Base-by-base conservation (phyloP, 2,329 filamentous ascomycete species). In the Ramularia endophylla region DNA sequence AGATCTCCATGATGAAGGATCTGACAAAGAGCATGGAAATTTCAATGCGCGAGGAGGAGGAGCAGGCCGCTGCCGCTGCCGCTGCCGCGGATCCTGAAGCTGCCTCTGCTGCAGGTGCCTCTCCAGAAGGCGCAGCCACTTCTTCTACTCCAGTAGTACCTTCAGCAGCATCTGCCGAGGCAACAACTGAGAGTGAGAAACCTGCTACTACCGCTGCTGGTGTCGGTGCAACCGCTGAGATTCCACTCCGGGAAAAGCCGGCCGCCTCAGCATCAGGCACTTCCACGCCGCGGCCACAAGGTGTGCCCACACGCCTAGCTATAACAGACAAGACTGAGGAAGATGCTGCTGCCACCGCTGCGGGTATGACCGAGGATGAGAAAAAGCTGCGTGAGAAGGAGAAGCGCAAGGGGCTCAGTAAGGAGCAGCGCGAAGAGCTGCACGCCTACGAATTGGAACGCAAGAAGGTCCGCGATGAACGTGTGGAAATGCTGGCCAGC, bases 11-110 rank as follows among this genome's bases (percentile, higher is more conserved):
- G 43, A 95, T 98, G 86, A 97, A 95, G 71, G 92, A 98, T 60
- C 75, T 98, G 40, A 97, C 90, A 13, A 87, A 88, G 59, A 95
- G 89, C 32, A 97, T 98, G 90, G 92, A 98, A 59, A 97, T 98
- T 53, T 89, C 87, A 15, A 90, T 88, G 81, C 75, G 85, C 41
- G 81, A 81, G 47, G 79, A 80, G 64, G 86, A 87, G 56, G 83
- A 85, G 53, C 68, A 70, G 2, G 72, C 64, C 2, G 68, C 72
- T 19, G 70, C 74, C 27, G 75, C 74, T 4, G 73, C 75, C 12
- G 70, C 46, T 17, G 44, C 48, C 12, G 43, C 46, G n/a, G 40
- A 32, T n/a, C 47, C 50, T 4, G 46, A 48, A 19, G 30, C 72
- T 20, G 71, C 74, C 27, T 74, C 74, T 6, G 73, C 75, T 32